These are phyloP conservation scores for Haplosporangium sp. DNA, from an alignment of 371 early-diverging fungal genomes.

Conservation along the genomic window DNA sequence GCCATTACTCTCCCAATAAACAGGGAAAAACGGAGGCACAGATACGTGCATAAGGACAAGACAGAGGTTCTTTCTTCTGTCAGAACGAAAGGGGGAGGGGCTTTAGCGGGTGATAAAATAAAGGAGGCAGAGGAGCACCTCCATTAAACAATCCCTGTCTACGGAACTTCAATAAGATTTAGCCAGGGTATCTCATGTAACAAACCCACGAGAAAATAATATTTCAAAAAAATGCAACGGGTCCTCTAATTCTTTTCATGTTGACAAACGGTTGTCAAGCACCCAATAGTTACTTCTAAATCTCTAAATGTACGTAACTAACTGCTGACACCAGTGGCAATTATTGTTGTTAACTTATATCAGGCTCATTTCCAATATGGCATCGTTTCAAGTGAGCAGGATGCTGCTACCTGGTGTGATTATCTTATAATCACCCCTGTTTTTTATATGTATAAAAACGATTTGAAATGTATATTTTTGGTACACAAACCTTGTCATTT, in stretches of 20 bases:
- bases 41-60: constrained; percentile 9
- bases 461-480: too few relatives aligned
- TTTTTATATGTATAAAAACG: too few relatives aligned
- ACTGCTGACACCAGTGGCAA: too few relatives aligned
- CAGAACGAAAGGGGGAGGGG: constrained; percentile 12
- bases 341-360: too few relatives aligned
- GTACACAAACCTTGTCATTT: too few relatives aligned
- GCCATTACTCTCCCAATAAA: neutral
- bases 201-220: constrained; percentile 1
- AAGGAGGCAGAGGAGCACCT: constrained; percentile 1
- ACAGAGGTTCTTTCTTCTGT: constrained; percentile 9
- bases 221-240: neutral
- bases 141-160: neutral
- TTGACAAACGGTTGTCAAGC: too few relatives aligned
- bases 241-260: neutral
- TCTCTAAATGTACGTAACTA: too few relatives aligned
- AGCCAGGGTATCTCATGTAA: neutral
- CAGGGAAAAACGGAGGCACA: constrained; percentile 2
- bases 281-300: too few relatives aligned
- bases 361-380: too few relatives aligned
- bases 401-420: too few relatives aligned
- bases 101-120: constrained; percentile 12
- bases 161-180: neutral
- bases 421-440: too few relatives aligned
- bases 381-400: too few relatives aligned